These are phyloP conservation scores for Cryptosporidium meleagridis DNA, from an alignment of 169 alveolate species.

Conservation along the genomic window DNA sequence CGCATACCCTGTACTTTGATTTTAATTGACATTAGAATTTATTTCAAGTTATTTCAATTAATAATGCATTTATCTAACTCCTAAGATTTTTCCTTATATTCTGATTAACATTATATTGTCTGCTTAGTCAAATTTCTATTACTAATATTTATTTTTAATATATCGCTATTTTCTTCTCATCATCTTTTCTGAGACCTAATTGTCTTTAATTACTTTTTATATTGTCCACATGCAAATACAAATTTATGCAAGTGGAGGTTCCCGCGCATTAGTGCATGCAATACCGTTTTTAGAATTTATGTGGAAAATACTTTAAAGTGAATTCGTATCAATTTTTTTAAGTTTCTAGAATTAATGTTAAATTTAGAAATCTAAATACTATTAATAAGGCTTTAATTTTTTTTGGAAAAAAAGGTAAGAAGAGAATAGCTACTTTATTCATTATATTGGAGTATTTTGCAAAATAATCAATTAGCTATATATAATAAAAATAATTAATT, in stretches of 20 bases:
- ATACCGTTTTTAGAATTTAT: not conserved
- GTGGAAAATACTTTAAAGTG: not conserved
- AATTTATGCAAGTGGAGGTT: not conserved
- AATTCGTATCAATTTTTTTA: not conserved
- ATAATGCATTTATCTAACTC: not conserved
- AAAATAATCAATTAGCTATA: not conserved
- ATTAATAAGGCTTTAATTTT: not conserved
- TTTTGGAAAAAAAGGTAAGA: too few relatives aligned
- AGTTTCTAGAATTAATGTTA: not conserved
- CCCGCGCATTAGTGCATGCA: not conserved
- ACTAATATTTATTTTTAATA: too few relatives aligned
- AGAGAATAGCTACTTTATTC: too few relatives aligned
- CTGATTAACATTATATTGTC: not conserved
- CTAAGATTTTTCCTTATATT: not conserved
- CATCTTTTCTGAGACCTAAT: not conserved
- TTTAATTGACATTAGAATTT: not conserved
- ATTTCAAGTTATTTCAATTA: not conserved
- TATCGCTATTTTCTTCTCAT: not conserved
- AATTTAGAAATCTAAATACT: not conserved
- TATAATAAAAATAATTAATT: not conserved
- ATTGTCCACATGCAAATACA: constrained; percentile 3
- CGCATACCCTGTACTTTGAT: too few relatives aligned
- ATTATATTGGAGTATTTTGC: not conserved
- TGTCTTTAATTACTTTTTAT: not conserved
- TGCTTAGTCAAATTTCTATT: not conserved